Conservation (phyloP, 2,329 filamentous ascomycete genomes). For the Paraconiothyrium sp. region DNA sequence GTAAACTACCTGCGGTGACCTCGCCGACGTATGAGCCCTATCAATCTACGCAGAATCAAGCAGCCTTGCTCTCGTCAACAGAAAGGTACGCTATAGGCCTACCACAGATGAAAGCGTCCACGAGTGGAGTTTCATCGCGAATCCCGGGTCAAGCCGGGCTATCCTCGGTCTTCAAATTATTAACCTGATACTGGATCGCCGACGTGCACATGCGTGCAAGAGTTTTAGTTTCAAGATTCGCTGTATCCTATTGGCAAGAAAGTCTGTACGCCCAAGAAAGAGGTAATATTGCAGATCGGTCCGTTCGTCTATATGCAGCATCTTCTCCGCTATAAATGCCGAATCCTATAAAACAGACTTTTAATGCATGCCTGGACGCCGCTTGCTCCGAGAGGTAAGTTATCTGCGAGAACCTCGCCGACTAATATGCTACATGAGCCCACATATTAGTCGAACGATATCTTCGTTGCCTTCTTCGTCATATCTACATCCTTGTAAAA, state of each 20-base stretch:
- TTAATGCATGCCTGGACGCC: conserved; percentile 36
- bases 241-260: not conserved
- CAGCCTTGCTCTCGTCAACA: not conserved
- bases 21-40: not conserved
- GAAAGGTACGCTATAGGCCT: not conserved
- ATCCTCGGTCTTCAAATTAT: not conserved
- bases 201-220: not conserved
- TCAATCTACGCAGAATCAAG: not conserved
- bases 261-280: not conserved
- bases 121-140: not conserved
- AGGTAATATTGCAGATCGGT: not conserved
- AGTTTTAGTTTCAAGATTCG: not conserved
- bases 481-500: conserved; percentile 93
- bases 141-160: not conserved
- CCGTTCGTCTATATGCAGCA: not conserved
- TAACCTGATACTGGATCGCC: not conserved
- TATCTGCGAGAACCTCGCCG: conserved; percentile 24
- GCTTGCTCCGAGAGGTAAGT: conserved; percentile 29
- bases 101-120: not conserved
- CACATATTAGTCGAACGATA: conserved; percentile 75
- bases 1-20: not conserved
- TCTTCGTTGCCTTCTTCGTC: conserved; percentile 87
- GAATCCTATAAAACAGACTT: conserved; percentile 14
- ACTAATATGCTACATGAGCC: conserved; percentile 19
- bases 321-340: conserved; percentile 5